Conservation (phyloP, 495 filamentous ascomycete genomes). For the Opeltia flavorubescens region DNA sequence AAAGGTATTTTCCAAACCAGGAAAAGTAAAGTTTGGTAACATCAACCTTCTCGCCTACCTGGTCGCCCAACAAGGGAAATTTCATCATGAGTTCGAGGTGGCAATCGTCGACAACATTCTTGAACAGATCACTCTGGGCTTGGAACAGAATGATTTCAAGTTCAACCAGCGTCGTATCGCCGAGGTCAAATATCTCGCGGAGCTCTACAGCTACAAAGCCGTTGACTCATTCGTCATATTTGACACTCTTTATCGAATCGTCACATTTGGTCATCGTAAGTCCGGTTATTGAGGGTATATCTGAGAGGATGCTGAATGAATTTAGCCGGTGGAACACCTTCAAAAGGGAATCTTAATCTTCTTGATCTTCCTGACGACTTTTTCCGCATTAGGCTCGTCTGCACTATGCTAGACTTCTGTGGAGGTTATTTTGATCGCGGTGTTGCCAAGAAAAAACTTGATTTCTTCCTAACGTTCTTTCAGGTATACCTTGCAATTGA, state of each 20-base stretch:
- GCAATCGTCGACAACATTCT: conserved; percentile 78
- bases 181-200: conserved; percentile 90
- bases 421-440: conserved; percentile 94
- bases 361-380: conserved; percentile 89
- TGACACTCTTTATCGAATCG: conserved; percentile 84
- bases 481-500: conserved; percentile 33
- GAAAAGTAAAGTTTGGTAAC: conserved; percentile 94
- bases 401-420: conserved; percentile 84
- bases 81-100: conserved; percentile 83
- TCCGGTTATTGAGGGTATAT: neutral
- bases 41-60: conserved; percentile 90
- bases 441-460: conserved; percentile 86
- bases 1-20: conserved; percentile 88
- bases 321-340: conserved; percentile 59
- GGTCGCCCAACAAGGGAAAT: conserved; percentile 73
- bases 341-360: conserved; percentile 55
- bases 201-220: conserved; percentile 97
- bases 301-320: neutral
- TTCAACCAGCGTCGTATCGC: conserved; percentile 93
- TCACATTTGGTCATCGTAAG: conserved; percentile 77
- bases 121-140: conserved; percentile 73
- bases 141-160: conserved; percentile 95
- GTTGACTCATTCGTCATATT: conserved; percentile 93
- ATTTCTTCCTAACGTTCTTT: conserved; percentile 96
- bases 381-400: conserved; percentile 83